Evolutionary conservation across 1,284 basidiomycete genomes (phyloP).

Genomic region (Ustilago cynodontis): DNA sequence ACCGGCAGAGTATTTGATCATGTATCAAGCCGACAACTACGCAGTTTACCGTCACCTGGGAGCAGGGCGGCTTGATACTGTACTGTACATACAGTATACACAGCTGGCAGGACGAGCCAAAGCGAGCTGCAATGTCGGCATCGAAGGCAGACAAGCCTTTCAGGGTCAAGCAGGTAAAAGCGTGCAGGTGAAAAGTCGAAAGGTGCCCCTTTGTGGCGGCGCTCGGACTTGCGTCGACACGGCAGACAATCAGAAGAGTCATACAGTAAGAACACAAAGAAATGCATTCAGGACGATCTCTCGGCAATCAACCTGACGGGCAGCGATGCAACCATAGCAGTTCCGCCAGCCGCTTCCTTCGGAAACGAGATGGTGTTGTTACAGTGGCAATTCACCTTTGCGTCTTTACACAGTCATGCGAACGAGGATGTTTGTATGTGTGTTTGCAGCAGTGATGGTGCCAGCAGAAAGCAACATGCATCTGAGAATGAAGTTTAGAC

Average conservation of each 20-base stretch:
- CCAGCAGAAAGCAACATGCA: constrained; percentile 1
- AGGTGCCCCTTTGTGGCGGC: constrained; percentile 8
- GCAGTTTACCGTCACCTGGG: constrained; percentile 6
- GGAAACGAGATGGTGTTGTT: constrained; percentile 8
- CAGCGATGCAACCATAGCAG: not conserved
- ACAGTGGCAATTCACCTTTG: not conserved
- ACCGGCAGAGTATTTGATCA: not conserved
- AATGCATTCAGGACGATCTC: not conserved
- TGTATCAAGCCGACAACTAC: constrained; percentile 3
- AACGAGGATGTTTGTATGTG: not conserved
- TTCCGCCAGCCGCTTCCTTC: not conserved
- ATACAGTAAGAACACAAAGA: not conserved
- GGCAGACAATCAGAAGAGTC: not conserved
- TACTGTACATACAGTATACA: not conserved
- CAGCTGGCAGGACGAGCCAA: not conserved
- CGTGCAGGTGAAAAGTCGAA: not conserved
- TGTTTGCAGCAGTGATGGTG: not conserved
- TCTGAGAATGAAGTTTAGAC: constrained; percentile 3
- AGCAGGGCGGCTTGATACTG: not conserved
- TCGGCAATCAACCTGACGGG: not conserved
- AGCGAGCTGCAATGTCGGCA: constrained; percentile 11
- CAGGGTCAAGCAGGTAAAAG: not conserved
- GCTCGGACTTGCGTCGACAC: constrained; percentile 22
- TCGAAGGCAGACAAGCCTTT: not conserved
- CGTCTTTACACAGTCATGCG: not conserved